Base-by-base conservation (phyloP, 169 alveolate species). In the Besnoitia besnoiti region DNA sequence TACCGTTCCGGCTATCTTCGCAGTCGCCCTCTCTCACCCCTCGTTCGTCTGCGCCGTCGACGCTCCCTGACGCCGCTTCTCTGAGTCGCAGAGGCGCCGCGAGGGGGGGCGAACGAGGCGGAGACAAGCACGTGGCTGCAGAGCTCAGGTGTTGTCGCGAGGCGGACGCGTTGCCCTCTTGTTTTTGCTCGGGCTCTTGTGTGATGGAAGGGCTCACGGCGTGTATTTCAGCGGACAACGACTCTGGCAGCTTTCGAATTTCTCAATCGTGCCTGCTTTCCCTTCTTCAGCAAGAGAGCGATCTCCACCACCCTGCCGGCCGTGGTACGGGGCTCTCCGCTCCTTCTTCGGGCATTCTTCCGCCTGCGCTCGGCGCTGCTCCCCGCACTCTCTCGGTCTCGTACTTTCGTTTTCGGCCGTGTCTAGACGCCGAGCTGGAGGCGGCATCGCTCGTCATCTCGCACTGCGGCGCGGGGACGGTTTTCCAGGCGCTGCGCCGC, bases 381-480 rank as follows among this genome's bases (percentile, higher is more conserved):
- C 82, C 46, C n/a, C 82, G 46, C 47, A 7, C 82, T n/a, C 82
- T 10, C 87, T 77, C 30, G 44, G 30, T 77, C 87, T 77, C 87
- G 35, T 77, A 19, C 59, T 77, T 90, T 61, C 62, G 93, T 1
- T 80, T 40, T 35, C 5, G 40, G 47, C 85, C 82, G 10, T 79
- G 67, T 30, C 76, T 90, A 14, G 42, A 67, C 8, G 88, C 8
- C 2, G 51, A 46, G 37, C 50, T 90, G 51, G 40, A 50, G 0
- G 24, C 76, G 4, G 85, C 85, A 14, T 55, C 49, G n/a, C 50
- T 90, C 24, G 50, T 90, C 37, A n/a, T 90, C 30, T 90, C 93
- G 0, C 93, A 90, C 62, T 50, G 90, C 42, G 93, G 93, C 49
- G 93, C 93, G 0, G 93, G 90, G 33, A 55, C 93, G 12, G 75